phyloP scores from a whole-genome alignment of 352 stramenopile genomes.

The Thraustotheca clavata region DNA sequence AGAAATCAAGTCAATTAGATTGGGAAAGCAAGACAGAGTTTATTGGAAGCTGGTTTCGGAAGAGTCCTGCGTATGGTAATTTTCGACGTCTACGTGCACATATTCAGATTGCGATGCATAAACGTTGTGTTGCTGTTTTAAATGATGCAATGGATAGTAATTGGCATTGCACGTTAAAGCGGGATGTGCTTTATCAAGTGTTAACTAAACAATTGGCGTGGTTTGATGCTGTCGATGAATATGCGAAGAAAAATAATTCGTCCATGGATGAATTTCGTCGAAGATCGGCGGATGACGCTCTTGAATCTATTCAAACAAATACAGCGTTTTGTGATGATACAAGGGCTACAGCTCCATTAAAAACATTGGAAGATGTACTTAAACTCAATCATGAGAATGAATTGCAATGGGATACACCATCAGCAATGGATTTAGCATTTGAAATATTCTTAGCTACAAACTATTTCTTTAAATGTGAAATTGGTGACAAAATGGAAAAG shows the following conservation, averaged over 20 bases:
- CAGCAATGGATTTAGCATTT: conserved; percentile 11
- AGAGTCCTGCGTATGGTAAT: background rate
- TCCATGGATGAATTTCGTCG: background rate
- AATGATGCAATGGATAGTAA: background rate
- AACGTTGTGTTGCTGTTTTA: conserved; percentile 12
- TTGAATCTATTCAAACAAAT: background rate
- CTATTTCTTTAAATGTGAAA: background rate
- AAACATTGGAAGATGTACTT: background rate
- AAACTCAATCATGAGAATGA: background rate
- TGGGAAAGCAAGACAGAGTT: background rate
- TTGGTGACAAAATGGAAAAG: background rate
- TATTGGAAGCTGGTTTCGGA: background rate
- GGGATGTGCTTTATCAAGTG: conserved; percentile 1
- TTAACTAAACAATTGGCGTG: background rate
- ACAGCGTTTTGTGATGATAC: background rate
- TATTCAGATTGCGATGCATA: conserved; percentile 12
- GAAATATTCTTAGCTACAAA: background rate
- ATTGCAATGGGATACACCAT: background rate
- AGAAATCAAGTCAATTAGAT: conserved; percentile 9
- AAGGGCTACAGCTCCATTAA: background rate
- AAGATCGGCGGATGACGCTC: conserved; percentile 1
- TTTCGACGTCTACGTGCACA: conserved; percentile 6
- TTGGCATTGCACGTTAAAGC: background rate
- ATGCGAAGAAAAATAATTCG: background rate
- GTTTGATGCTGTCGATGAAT: background rate